Evolutionary conservation across 331 rosid genomes (phyloP).

Genomic region (Quercus lobata): DNA sequence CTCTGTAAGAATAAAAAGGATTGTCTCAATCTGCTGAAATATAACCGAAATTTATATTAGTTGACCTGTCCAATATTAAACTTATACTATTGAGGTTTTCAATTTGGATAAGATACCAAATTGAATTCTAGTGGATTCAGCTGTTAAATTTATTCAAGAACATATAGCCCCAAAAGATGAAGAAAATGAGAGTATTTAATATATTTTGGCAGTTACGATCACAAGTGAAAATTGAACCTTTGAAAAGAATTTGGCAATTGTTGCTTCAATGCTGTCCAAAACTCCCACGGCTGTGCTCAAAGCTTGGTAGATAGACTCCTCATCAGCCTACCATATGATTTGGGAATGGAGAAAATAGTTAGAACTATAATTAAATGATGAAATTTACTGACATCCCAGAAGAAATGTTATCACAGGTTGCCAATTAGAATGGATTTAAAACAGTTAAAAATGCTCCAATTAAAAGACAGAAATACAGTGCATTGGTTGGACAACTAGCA

Average conservation of each 20-base stretch:
- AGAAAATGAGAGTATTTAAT: not conserved
- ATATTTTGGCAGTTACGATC: not conserved
- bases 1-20: constrained; percentile 63
- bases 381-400: not conserved
- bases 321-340: constrained; percentile 34
- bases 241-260: constrained; percentile 24
- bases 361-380: too few species aligned
- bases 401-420: constrained; percentile 5
- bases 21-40: constrained; percentile 47
- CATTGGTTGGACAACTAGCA: not conserved
- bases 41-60: not conserved
- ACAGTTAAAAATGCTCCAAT: not conserved
- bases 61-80: not conserved
- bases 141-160: too few species aligned
- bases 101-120: too few species aligned
- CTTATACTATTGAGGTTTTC: not conserved
- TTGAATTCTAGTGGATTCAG: too few species aligned
- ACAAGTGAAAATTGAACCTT: constrained; percentile 33
- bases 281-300: constrained; percentile 38
- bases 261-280: constrained; percentile 38
- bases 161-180: too few species aligned
- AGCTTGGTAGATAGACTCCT: constrained; percentile 34
- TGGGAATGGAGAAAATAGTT: not conserved
- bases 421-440: not conserved
- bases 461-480: constrained; percentile 2